Base-by-base conservation (phyloP, 1,284 basidiomycete species). In the Salmacisia buchloeana region DNA sequence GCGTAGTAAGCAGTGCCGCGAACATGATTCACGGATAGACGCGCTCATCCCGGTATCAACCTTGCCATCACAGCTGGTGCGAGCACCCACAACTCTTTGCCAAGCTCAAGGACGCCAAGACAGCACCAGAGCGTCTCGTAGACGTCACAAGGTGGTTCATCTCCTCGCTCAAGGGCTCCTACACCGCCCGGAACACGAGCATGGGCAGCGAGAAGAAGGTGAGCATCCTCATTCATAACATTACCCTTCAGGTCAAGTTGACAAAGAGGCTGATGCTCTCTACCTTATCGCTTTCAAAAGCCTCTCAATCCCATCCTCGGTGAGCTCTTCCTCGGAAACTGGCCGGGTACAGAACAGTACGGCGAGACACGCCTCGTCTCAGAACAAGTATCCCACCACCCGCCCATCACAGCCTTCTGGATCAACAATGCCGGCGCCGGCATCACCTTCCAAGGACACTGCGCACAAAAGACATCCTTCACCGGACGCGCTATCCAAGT, bases 231-330 rank as follows among this genome's bases (percentile, higher is more conserved):
- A n/a, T n/a, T n/a, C n/a, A n/a, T n/a, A n/a, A n/a, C n/a, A n/a
- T n/a, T n/a, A n/a, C 65, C 67, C 12, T 60, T 73, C 58, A 64
- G 18, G 15, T n/a, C n/a, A 15, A 15, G n/a, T 41, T 41, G 18
- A 15, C 45, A 25, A 25, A 25, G 5, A 23, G 25, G 23, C 4
- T 49, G 6, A 23, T 5, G 15, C n/a, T 15, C n/a, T 57, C 27
- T 3, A 34, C 9, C 54, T 10, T n/a, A 10, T 25, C 36, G 10
- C 9, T 29, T n/a, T 15, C 33, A 13, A 60, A 46, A 90, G 81
- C 94, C 94, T 10, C 84, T 97, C 66, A 97, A 97, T 80, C 94
- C 94, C 38, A 91, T 94, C 13, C 88, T 97, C 31, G 94, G 93
- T 81, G 82, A 82, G 79, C 83, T 93, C 43, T 97, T 97, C 83